Conservation (phyloP, 2,329 filamentous ascomycete species). For the Pochonia chlamydosporia region DNA sequence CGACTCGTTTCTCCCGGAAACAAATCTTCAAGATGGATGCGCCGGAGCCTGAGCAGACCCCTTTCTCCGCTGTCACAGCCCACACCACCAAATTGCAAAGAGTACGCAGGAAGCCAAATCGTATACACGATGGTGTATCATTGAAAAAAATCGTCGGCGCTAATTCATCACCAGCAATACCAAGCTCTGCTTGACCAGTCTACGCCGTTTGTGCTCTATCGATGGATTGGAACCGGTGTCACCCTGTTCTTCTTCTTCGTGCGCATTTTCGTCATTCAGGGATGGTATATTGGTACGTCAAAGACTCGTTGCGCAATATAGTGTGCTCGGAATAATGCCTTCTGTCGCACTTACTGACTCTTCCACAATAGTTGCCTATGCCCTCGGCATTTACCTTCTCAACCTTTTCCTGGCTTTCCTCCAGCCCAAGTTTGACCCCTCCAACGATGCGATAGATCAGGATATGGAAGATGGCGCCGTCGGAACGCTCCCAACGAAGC, state of each 20-base stretch:
- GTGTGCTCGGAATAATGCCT: background rate
- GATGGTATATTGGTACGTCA: conserved; percentile 92
- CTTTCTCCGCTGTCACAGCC: conserved; percentile 82
- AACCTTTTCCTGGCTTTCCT: conserved; percentile 99
- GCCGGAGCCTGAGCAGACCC: conserved; percentile 80
- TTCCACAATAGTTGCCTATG: conserved; percentile 71
- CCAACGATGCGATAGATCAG: conserved; percentile 82
- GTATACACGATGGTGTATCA: background rate
- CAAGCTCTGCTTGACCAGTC: conserved; percentile 92
- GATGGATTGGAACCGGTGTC: conserved; percentile 80
- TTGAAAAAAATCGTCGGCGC: background rate
- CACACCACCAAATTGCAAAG: conserved; percentile 73
- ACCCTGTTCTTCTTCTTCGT: conserved; percentile 77
- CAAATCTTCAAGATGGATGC: conserved; percentile 62
- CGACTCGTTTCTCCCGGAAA: background rate
- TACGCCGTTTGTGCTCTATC: conserved; percentile 81
- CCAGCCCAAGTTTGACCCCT: conserved; percentile 97
- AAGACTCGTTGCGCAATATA: background rate
- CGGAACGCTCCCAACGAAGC: conserved; percentile 81
- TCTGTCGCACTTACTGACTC: background rate
- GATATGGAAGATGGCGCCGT: conserved; percentile 91
- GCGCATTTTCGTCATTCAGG: conserved; percentile 85
- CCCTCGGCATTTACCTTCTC: conserved; percentile 95
- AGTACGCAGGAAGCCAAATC: conserved; percentile 39
- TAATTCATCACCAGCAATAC: conserved; percentile 60